Evolutionary conservation across 2,329 filamentous ascomycete genomes (phyloP), one percentile per base, ranked within the genome.

Genomic region (Epichloe festucae): DNA sequence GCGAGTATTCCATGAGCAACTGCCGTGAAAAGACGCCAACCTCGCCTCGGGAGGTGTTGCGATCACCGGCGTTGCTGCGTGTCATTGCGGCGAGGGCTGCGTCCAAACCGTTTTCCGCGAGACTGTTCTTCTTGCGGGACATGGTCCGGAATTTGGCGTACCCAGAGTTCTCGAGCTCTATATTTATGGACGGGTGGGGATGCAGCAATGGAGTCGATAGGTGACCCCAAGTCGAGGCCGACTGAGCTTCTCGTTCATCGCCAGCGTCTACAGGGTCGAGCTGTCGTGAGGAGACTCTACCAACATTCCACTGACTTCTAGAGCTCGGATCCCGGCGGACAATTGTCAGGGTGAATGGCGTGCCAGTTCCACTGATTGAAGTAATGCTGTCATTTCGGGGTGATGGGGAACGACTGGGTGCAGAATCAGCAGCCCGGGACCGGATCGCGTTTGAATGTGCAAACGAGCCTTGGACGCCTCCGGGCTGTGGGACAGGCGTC

Each of bases 291-390:
- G 74, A 75, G 47, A 89, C 75, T 51, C 74, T 81, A 21, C 82
- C 86, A 12, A 89, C 76, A 60, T 89, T 89, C 84, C 85, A 89
- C 64, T 89, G 86, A 51, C 73, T 74, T 7, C 81, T 80, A 8
- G 82, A 79, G 21, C 76, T 73, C 1, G 84, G 84, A 62, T 89
- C 83, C 56, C 85, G 78, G n/a, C 86, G 81, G 59, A 89, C 88
- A 14, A 90, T 65, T 0, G 80, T 83, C 14, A 82, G 67, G 2
- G 72, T 74, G 55, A 79, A 81, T 0, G 76, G 72, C 0, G 67
- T 64, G 46, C 52, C 52, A 27, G n/a, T 39, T 21, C 69, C 64
- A 48, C 67, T 64, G 6, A 64, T 58, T 21, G 53, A 52, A 12
- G 46, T 11, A 6, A 60, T 58, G 38, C 57, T 63, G 46, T 57